phyloP scores from a whole-genome alignment of 2,329 filamentous ascomycete genomes.

The Pyrenophora tritici-repentis region DNA sequence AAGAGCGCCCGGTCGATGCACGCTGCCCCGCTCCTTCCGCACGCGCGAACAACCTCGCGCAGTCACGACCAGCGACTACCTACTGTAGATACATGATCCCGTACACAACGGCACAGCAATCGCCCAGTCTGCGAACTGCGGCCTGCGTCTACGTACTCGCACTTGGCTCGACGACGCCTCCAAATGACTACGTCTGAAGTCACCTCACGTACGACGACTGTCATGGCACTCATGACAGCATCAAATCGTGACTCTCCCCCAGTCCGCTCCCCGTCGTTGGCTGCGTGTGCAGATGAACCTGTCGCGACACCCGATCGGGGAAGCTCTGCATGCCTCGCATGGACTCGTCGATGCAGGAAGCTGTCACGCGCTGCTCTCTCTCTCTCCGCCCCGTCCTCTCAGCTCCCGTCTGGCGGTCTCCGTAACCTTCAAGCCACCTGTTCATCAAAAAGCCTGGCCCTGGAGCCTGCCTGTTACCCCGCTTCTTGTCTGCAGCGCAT shows the following conservation, averaged over 20 bases:
- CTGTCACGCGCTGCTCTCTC: conserved; percentile 42
- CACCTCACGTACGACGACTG: not conserved
- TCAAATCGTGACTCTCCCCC: not conserved
- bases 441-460: conserved; percentile 33
- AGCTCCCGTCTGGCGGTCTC: conserved; percentile 33
- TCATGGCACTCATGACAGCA: conserved; percentile 10
- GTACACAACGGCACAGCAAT: conserved; percentile 2
- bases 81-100: too few species aligned
- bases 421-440: conserved; percentile 45
- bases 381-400: conserved; percentile 33
- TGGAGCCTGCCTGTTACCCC: conserved; percentile 45
- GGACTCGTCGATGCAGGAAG: conserved; percentile 29
- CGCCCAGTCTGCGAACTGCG: not conserved
- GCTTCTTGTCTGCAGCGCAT: conserved; percentile 39
- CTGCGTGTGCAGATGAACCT: conserved; percentile 6
- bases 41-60: not conserved
- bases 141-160: too few species aligned
- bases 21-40: conserved; percentile 14
- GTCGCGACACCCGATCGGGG: conserved; percentile 32
- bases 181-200: not conserved
- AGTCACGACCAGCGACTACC: not conserved
- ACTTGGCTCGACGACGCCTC: conserved; percentile 2
- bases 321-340: conserved; percentile 36
- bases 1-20: conserved; percentile 25
- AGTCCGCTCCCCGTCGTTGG: not conserved